Base-by-base conservation (phyloP, 768 basidiomycete genomes). In the Boletus huronensis region DNA sequence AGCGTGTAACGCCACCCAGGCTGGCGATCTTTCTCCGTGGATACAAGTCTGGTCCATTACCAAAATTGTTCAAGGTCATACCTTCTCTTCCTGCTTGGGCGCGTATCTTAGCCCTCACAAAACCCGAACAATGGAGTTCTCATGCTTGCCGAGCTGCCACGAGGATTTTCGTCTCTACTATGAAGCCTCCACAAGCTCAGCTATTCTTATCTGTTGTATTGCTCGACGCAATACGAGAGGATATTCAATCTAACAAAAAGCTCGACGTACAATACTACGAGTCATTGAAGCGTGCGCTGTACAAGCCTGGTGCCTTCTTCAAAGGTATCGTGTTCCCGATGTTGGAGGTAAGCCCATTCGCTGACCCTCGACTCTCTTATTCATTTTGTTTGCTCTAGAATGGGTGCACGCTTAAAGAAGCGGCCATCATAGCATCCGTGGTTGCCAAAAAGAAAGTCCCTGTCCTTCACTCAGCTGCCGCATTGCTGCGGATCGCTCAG, bases 221-320 rank as follows among this genome's bases (percentile, higher is more conserved):
- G 7, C 79, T 98, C 17, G 92, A 95, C 59, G 88, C 90, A 34
- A 84, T 97, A 48, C 78, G 93, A 39, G 89, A 92, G 58, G 92
- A 98, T 70, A 96, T 99, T 59, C 77, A 77, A 53, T 80, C 84
- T 55, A 85, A 93, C 67, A 88, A 91, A 60, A 97, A 93, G 65
- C 77, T 99, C 54, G 88, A 92, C 66, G 88, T 92, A 16, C 97
- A 99, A 56, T 88, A 93, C 57, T 99, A 94, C 64, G 90, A 95
- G 69, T 85, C 87, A n/a, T 69, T 99, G 61, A 94, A 93, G 71
- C 85, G 92, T 62, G 82, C 92, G 5, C 72, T 98, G 54, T 98
- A 96, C 72, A 99, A 98, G 71, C 97, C 97, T 3, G 90, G 89
- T 4, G 96, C 97, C 1, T 98, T 98, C 70, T 98, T 98, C 80